Evolutionary conservation across 768 basidiomycete genomes (phyloP), one percentile per base, ranked within the genome.

Genomic region (Leucocoprinus birnbaumii): DNA sequence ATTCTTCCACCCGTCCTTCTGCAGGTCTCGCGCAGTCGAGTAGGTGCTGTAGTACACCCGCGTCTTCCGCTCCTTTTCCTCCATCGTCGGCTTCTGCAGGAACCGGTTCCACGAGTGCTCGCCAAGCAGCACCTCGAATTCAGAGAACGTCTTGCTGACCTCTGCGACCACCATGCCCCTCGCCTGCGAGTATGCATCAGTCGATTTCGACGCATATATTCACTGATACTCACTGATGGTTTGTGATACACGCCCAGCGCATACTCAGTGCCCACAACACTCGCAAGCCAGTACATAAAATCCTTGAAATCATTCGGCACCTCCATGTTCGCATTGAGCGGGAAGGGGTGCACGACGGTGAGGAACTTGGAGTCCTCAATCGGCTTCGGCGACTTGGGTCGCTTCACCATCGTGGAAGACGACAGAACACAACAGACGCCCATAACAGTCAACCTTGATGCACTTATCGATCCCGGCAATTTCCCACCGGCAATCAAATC

Each of bases 1-100:
- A 8, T 71, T 62, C 56, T 80, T 81, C 82, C 82, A 83, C 8
- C 80, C 81, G 47, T 79, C 78, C 62, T 82, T 80, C 63, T 78
- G 73, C 3, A 73, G 74, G 14, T 70, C 71, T 5, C 78, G 69
- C n/a, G 66, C 73, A 7, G 65, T 76, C 11, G 59, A 57, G 56
- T 80, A 79, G 11, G 72, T 62, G 42, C 69, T 71, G 41, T 77
- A 74, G 50, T 74, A 83, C 16, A 81, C 69, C 63, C 71, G 65
- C 9, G 71, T 71, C 8, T 70, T 66, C 25, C 71, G 61, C 0
- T 63, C 65, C 14, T 60, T 59, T 59, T 82, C 78, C 31, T 78
- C 72, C 0, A 56, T 56, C 4, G 49, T 63, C 1, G 78, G 75
- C 4, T 71, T 67, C 57, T 64, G 69, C 16, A 83, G 64, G 50